Percentiles rank a stretch among this genome's conserved stretches.
Evolutionary conservation across 2,329 filamentous ascomycete species (phyloP).

Genomic region (Coleophoma crateriformis): DNA sequence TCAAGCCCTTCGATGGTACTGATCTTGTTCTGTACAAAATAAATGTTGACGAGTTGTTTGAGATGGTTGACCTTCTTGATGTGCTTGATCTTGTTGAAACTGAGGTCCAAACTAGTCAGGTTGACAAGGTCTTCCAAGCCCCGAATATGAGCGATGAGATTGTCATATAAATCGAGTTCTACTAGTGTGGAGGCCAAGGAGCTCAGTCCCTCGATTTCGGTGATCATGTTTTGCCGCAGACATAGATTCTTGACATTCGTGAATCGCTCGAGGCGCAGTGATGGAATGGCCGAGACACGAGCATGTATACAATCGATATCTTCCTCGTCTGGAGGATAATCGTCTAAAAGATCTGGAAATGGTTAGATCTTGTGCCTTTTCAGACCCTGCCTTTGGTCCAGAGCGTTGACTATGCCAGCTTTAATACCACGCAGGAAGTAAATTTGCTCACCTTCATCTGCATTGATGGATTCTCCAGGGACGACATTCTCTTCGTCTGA

Average conservation of each 20-base stretch:
- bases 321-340: conserved; percentile 55
- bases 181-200: conserved; percentile 60
- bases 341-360: conserved; percentile 50
- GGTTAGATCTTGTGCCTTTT: background rate
- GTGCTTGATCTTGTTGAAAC: conserved; percentile 99
- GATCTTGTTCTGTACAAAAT: conserved; percentile 94
- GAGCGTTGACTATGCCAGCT: too few species aligned
- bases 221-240: conserved; percentile 87
- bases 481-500: conserved; percentile 68
- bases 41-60: conserved; percentile 74
- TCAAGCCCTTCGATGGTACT: conserved; percentile 79
- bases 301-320: conserved; percentile 91
- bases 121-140: conserved; percentile 73
- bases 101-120: conserved; percentile 79
- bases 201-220: conserved; percentile 70
- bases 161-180: conserved; percentile 95
- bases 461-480: conserved; percentile 68
- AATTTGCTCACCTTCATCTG: conserved; percentile 65
- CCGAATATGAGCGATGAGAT: conserved; percentile 81
- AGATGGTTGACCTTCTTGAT: conserved; percentile 85
- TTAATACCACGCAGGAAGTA: too few species aligned
- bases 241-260: conserved; percentile 70
- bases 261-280: conserved; percentile 81
- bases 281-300: conserved; percentile 71
- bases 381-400: too few species aligned